Evolutionary conservation across 2,329 filamentous ascomycete species (phyloP), one percentile per base, ranked within the genome.

Genomic region (Colletotrichum lini): DNA sequence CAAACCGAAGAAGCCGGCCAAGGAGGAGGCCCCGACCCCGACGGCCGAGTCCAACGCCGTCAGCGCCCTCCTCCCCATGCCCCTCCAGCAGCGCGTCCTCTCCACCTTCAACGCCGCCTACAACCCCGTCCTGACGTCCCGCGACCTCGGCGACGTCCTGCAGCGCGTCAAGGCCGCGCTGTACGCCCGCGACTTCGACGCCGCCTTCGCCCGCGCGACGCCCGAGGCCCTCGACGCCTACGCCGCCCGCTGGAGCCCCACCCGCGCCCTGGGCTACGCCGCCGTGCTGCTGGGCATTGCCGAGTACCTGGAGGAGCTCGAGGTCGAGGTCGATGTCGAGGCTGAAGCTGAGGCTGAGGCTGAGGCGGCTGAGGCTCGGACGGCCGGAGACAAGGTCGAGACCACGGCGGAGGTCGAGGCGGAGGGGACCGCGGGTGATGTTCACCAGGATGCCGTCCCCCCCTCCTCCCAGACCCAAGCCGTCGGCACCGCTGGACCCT

Each of bases 161-260:
- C 96, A 98, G 78, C 89, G 92, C 63, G 89, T 98, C 73, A 99
- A 98, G 81, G 87, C 91, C 9, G 94, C 96, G 74, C 86, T 99
- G 10, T 98, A 92, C 80, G 91, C 93, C 70, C 90, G 96, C 42
- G 94, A 98, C 79, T 98, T 98, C 81, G 86, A 87, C 15, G 83
- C 85, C 18, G 96, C 96, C 0, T 99, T 98, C 82, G 91, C 90
- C 0, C 86, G 86, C 56, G 72, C 72, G 21, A 26, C 53, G 7
- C 63, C 66, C 2, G 86, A 90, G 66, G 90, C 92, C 54, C 87
- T 98, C 21, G 90, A 93, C 72, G 93, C 93, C 12, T 99, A 99
- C 84, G 94, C 94, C 10, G 89, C 94, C 65, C 86, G 96, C 76
- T 99, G 96, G 95, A 98, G 95, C 81, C 94, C 96, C 2, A 93